Evolutionary conservation across 1,284 basidiomycete species (phyloP).

Genomic region (Heterobasidion occidentale): DNA sequence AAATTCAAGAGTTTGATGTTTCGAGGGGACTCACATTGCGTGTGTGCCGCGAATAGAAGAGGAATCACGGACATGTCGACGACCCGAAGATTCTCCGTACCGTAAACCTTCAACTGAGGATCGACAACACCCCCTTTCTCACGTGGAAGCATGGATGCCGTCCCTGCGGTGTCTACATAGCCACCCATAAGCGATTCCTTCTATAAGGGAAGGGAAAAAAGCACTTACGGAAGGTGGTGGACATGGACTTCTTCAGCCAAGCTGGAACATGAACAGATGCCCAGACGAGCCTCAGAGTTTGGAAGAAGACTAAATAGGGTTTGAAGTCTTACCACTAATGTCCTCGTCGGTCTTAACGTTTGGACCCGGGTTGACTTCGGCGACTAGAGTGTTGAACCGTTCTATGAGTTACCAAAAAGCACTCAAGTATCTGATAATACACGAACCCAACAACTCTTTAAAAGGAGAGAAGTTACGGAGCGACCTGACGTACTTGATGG

Average conservation of each 20-base stretch:
- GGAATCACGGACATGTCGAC: constrained; percentile 41
- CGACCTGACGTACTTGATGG: constrained; percentile 38
- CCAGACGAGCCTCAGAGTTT: not conserved
- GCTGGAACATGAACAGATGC: not conserved
- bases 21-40: constrained; percentile 8
- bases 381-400: not conserved
- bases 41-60: constrained; percentile 34
- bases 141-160: constrained; percentile 53
- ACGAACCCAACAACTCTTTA: constrained; percentile 24
- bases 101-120: constrained; percentile 36
- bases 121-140: constrained; percentile 52
- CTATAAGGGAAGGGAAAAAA: not conserved
- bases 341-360: constrained; percentile 9
- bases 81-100: constrained; percentile 43
- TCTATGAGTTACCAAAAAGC: not conserved
- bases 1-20: not conserved
- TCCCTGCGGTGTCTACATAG: constrained; percentile 27
- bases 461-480: constrained; percentile 35
- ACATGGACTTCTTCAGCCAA: not conserved
- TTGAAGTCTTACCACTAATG: not conserved
- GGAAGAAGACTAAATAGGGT: not conserved
- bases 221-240: constrained; percentile 1
- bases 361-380: constrained; percentile 31
- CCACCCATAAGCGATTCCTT: not conserved
- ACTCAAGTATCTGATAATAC: not conserved